Evolutionary conservation across 225 moss, liverwort and hornwort genomes (phyloP).

Genomic region (Thuidium tamariscinum): DNA sequence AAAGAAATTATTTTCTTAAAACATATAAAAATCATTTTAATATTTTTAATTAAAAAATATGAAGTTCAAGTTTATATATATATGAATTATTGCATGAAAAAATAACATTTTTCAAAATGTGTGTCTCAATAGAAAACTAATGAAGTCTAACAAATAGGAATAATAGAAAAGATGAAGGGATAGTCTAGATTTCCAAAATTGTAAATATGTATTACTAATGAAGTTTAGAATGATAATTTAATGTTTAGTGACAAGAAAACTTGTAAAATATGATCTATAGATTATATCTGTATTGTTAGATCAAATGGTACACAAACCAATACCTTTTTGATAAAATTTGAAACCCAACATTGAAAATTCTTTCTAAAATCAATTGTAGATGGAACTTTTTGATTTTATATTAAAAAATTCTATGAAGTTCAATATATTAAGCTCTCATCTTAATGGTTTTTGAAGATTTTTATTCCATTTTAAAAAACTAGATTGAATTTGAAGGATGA

Average conservation of each 20-base stretch:
- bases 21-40: too few relatives aligned
- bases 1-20: background rate
- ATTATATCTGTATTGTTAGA: background rate
- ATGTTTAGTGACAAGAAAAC: background rate
- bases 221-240: background rate
- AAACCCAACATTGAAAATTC: background rate
- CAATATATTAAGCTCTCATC: background rate
- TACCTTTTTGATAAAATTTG: background rate
- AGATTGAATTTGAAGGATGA: background rate
- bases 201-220: background rate
- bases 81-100: background rate
- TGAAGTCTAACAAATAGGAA: background rate
- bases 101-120: background rate
- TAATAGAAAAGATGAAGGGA: rapidly evolving
- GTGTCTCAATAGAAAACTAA: background rate
- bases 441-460: background rate
- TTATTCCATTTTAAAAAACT: too few relatives aligned
- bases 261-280: background rate
- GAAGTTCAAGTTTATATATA: background rate
- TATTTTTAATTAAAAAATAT: background rate
- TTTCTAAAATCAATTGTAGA: background rate
- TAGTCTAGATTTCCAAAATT: background rate
- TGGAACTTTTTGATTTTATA: background rate
- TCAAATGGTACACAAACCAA: background rate
- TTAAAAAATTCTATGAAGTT: background rate